Percentiles rank a stretch among this genome's conserved stretches.
These are phyloP conservation scores for Candida maesae DNA, from an alignment of 805 yeast genomes.

Conservation along the genomic window DNA sequence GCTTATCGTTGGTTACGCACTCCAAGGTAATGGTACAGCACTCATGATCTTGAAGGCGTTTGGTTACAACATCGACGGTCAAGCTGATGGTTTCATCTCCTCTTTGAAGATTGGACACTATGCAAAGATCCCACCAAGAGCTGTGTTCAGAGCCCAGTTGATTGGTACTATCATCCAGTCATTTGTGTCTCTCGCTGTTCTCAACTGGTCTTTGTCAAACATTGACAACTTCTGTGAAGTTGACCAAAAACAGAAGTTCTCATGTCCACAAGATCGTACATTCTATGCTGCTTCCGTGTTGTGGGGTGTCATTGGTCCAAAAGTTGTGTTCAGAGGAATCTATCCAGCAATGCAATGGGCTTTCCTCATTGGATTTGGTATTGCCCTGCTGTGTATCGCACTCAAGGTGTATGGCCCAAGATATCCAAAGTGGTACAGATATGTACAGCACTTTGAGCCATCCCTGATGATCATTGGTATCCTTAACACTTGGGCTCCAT, in stretches of 20 bases:
- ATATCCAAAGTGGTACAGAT: constrained; percentile 10
- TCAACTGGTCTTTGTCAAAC: constrained; percentile 35
- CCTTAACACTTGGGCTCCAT: constrained; percentile 43
- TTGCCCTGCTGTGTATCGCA: constrained; percentile 30
- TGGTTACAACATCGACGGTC: constrained; percentile 59
- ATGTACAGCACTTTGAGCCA: constrained; percentile 36
- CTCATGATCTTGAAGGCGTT: constrained; percentile 48
- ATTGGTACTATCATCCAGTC: constrained; percentile 30
- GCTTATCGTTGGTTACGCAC: constrained; percentile 52
- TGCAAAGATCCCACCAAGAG: constrained; percentile 54
- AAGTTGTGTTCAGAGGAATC: constrained; percentile 49
- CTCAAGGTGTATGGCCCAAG: constrained; percentile 25
- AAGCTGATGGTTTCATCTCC: constrained; percentile 57
- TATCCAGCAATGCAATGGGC: constrained; percentile 64
- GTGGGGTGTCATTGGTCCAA: constrained; percentile 56
- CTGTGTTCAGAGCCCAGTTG: constrained; percentile 47
- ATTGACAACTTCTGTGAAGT: constrained; percentile 33
- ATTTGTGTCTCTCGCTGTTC: constrained; percentile 30
- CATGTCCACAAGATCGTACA: constrained; percentile 37
- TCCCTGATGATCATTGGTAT: constrained; percentile 50
- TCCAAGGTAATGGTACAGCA: constrained; percentile 48
- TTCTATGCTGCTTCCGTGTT: constrained; percentile 40
- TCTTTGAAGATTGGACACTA: constrained; percentile 44
- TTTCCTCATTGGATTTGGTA: constrained; percentile 51
- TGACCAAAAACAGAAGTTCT: constrained; percentile 36